Percentiles rank a stretch among this genome's conserved stretches.
Conservation (phyloP, 805 yeast genomes). For the Kluyveromyces nonfermentans region DNA sequence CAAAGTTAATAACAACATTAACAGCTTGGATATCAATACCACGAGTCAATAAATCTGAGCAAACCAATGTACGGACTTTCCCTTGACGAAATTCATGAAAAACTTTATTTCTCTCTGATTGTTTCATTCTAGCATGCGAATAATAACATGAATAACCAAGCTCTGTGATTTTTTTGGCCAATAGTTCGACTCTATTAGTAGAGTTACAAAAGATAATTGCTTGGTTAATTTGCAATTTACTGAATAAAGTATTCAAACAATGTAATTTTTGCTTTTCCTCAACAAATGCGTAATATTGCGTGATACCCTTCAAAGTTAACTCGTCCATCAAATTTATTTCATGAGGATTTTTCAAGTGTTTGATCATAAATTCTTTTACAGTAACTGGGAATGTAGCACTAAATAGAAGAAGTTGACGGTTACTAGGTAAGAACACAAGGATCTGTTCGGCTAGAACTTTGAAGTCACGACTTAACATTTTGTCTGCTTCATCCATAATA, state of each 20-base stretch:
- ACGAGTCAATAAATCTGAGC: conserved; percentile 92
- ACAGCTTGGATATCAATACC: conserved; percentile 99
- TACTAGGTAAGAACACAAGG: conserved; percentile 66
- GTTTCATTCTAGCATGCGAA: conserved; percentile 97
- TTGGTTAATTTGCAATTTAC: conserved; percentile 91
- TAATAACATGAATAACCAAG: conserved; percentile 94
- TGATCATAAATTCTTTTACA: conserved; percentile 86
- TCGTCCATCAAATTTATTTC: conserved; percentile 98
- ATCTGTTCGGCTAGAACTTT: conserved; percentile 81
- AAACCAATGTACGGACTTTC: conserved; percentile 91
- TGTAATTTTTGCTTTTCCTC: conserved; percentile 95
- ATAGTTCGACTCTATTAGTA: conserved; percentile 87
- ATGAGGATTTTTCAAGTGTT: conserved; percentile 82
- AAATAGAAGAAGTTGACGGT: conserved; percentile 77
- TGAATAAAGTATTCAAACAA: conserved; percentile 88
- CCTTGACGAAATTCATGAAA: conserved; percentile 99
- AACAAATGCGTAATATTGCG: conserved; percentile 96
- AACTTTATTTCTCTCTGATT: conserved; percentile 92
- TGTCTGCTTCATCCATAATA: conserved; percentile 98
- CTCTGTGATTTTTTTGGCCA: conserved; percentile 94
- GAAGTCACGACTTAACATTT: conserved; percentile 87
- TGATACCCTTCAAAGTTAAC: conserved; percentile 88
- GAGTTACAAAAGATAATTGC: conserved; percentile 96
- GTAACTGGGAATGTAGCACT: conserved; percentile 95
- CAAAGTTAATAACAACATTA: conserved; percentile 94